Conservation (phyloP, 1,284 basidiomycete genomes). For the Cerrena zonata region DNA sequence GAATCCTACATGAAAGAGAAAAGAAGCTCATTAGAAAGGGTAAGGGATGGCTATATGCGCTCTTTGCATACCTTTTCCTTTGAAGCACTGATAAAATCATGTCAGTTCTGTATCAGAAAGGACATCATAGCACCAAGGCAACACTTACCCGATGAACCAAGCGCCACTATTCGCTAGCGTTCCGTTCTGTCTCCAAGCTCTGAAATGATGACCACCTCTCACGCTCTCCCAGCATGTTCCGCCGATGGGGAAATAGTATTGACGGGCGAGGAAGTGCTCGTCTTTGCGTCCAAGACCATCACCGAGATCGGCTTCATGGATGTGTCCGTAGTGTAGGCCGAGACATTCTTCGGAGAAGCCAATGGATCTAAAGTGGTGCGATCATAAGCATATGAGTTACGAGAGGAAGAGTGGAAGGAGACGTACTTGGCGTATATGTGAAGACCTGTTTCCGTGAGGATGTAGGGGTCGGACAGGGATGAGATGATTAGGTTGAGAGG, state of each 20-base stretch:
- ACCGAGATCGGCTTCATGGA: conserved; percentile 42
- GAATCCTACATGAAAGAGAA: conserved; percentile 53
- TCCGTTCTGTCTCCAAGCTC: conserved; percentile 44
- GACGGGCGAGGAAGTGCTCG: conserved; percentile 38
- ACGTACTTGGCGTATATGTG: conserved; percentile 38
- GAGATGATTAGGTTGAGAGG: conserved; percentile 44
- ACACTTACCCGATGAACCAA: conserved; percentile 41
- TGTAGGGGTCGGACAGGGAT: conserved; percentile 38
- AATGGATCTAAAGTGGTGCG: conserved; percentile 43
- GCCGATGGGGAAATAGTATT: conserved; percentile 39
- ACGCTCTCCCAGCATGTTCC: conserved; percentile 47
- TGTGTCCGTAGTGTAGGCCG: conserved; percentile 39
- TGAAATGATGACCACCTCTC: conserved; percentile 43
- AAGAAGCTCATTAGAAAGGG: too few species aligned
- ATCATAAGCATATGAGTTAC: not conserved
- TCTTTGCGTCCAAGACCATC: conserved; percentile 38
- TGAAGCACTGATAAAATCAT: conserved; percentile 41
- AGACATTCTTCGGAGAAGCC: conserved; percentile 55
- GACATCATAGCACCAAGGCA: conserved; percentile 1
- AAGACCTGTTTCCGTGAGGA: conserved; percentile 38
- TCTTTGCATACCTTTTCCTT: conserved; percentile 53
- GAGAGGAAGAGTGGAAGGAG: not conserved
- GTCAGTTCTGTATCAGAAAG: not conserved
- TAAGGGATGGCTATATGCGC: not conserved
- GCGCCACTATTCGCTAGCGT: conserved; percentile 38